Evolutionary conservation across 768 basidiomycete genomes (phyloP), one percentile per base, ranked within the genome.

Genomic region (Pulveroboletus sp.): DNA sequence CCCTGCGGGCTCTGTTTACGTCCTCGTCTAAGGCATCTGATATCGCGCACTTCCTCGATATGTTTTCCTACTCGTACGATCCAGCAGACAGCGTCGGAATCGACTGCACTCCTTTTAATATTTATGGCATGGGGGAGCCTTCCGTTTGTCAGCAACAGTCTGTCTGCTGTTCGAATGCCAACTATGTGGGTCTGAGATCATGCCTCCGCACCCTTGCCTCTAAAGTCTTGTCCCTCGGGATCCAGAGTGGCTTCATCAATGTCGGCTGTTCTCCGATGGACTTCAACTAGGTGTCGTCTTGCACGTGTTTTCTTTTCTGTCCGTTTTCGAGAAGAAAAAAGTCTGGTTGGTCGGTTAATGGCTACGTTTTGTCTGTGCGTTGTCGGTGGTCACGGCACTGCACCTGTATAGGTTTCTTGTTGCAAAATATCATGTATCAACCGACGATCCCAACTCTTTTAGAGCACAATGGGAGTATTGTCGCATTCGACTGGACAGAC

Each of bases 231-330:
- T 8, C 10, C 15, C n/a, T 42, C 18, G 52, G 21, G 26, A 36
- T 40, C 8, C 12, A 63, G 62, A 33, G 6, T 0, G 62, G 62
- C 17, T 35, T 35, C 4, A 15, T 65, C 50, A 62, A 59, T 37
- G 0, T 64, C 4, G 62, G 60, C 24, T 65, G 62, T 55, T 65
- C 62, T 46, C 62, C 62, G 37, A 24, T 57, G 7, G 14, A 62
- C 36, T 27, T 62, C 12, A 62, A 59, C 55, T 62, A 54, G 55
- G n/a, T n/a, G 28, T 33, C 26, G 18, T 49, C 38, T 53, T 38
- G 39, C 33, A 35, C 17, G n/a, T 15, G 14, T 52, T 39, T 37
- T 38, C 33, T 26, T 46, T 37, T 3, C 27, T 42, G 43, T 51
- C 21, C 28, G 47, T 48, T 50, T 47, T 60, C 39, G 32, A 44